These are phyloP conservation scores for Tulasnella sp. DNA, from an alignment of 768 basidiomycete species.

Conservation along the genomic window DNA sequence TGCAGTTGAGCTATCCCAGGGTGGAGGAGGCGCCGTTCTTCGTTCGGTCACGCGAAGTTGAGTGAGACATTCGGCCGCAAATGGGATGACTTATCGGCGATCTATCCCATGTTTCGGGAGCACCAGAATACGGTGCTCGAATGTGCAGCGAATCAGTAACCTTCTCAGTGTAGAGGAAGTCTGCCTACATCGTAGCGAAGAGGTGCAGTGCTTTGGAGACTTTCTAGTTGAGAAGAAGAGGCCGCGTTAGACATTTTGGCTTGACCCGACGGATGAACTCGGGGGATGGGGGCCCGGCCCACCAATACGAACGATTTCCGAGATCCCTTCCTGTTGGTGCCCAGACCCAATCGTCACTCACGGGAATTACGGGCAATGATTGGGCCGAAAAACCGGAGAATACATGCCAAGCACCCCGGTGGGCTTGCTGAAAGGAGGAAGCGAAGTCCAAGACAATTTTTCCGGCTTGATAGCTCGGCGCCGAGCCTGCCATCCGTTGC, in stretches of 20 bases:
- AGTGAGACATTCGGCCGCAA: constrained; percentile 11
- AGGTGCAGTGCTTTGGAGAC: neutral
- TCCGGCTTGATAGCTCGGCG: constrained; percentile 6
- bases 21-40: neutral
- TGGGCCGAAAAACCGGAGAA: neutral
- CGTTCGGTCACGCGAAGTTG: neutral
- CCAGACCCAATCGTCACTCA: neutral
- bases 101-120: neutral
- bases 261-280: neutral
- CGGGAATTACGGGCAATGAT: neutral
- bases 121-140: neutral
- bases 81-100: neutral
- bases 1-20: neutral
- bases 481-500: neutral
- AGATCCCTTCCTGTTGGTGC: constrained; percentile 11
- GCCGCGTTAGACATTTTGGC: neutral
- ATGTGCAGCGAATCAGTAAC: neutral
- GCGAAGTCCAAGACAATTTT: neutral
- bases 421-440: neutral
- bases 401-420: neutral
- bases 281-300: neutral
- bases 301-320: neutral
- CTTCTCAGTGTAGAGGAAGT: neutral
- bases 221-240: neutral
- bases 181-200: neutral